Percentiles rank a stretch among this genome's conserved stretches.
phyloP scores from a whole-genome alignment of 371 early-diverging fungal genomes.

The Fennellomyces sp. region DNA sequence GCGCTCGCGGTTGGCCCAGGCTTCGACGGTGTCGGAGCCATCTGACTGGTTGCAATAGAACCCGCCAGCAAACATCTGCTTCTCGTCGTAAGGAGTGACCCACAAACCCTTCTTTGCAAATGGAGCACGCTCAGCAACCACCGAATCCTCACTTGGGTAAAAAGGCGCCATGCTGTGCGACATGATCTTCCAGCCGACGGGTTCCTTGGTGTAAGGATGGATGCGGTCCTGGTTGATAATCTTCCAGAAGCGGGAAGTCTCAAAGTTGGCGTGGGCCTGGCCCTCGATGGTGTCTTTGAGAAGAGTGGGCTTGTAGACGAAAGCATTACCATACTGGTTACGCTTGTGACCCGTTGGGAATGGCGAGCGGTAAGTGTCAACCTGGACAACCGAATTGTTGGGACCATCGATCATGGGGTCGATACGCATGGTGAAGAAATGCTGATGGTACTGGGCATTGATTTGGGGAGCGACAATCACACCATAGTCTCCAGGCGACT shows the following conservation, averaged over 20 bases:
- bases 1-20: constrained; percentile 36
- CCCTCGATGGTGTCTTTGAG: constrained; percentile 45
- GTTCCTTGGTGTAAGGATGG: constrained; percentile 46
- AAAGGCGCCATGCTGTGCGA: constrained; percentile 39
- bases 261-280: constrained; percentile 28
- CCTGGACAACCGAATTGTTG: constrained; percentile 43
- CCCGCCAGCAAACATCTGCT: constrained; percentile 57
- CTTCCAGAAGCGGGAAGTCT: constrained; percentile 52
- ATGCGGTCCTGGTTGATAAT: constrained; percentile 43
- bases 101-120: constrained; percentile 54
- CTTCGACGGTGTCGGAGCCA: constrained; percentile 35
- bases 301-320: constrained; percentile 29
- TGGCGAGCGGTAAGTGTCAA: constrained; percentile 34
- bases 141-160: constrained; percentile 44
- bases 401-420: constrained; percentile 58
- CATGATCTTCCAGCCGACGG: constrained; percentile 52
- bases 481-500: constrained; percentile 49
- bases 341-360: constrained; percentile 51
- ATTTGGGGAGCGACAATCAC: constrained; percentile 54
- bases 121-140: constrained; percentile 52
- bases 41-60: constrained; percentile 55
- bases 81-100: constrained; percentile 55
- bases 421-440: constrained; percentile 58
- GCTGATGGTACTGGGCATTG: constrained; percentile 57
- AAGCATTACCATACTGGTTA: constrained; percentile 50